Base-by-base conservation (phyloP, 257 asterid genomes). In the Rhazya stricta region DNA sequence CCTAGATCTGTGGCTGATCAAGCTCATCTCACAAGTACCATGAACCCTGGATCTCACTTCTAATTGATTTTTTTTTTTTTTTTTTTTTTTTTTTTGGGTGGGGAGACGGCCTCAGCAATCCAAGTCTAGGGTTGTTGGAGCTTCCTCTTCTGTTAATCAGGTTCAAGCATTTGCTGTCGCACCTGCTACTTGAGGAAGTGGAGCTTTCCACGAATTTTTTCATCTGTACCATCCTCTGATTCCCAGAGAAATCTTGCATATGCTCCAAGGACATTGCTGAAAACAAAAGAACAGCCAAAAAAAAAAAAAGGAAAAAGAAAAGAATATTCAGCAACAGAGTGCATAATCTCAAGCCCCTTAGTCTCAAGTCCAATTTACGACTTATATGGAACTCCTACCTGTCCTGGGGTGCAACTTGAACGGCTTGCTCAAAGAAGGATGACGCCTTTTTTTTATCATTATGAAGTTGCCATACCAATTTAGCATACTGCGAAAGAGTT, bases 211-310 rank as follows among this genome's bases (percentile, higher is more conserved):
- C 30, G 67, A 53, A 29, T 63, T 72, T 54, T 79, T 45, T 86
- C 87, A 3, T 42, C 74, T 0, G 62, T 77, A 37, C 87, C 93
- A 4, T 78, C 91, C 45, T 85, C 93, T 0, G 74, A 72, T 73
- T 92, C 96, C 99, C 99, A 94, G 34, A 92, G 92, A 85, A 92
- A 91, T 65, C 86, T 88, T 13, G 99, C 96, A 79, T 88, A 88
- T 54, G 97, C 90, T 12, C 89, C 99, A 48, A 92, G 91, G 75
- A 89, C 90, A 21, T 81, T 51, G 83, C 97, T 94, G 97, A 71
- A 82, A 81, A 79, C 57, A 60, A 68, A n/a, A n/a, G n/a, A n/a
- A n/a, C n/a, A n/a, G n/a, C n/a, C n/a, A n/a, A n/a, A n/a, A n/a
- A 29, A 60, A 81, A 41, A 42, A 74, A 16, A 25, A 61, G 23